Base-by-base conservation (phyloP, 2,329 filamentous ascomycete genomes). In the Trichoderma simmonsii region DNA sequence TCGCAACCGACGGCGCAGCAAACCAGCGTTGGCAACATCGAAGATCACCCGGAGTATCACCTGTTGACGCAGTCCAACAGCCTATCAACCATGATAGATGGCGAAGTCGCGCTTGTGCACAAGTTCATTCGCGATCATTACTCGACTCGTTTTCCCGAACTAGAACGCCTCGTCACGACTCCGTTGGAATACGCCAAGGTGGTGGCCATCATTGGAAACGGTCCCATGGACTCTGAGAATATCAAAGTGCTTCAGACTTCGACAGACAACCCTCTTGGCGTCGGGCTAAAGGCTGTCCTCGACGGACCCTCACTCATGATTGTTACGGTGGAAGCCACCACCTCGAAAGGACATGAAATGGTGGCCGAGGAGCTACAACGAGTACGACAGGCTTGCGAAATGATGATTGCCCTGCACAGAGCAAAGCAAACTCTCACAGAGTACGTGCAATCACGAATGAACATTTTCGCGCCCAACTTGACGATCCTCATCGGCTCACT, bases 41-140 rank as follows among this genome's bases (percentile, higher is more conserved):
- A 97, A 82, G 94, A 97, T 78, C 94, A 97, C 77, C 94, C 94
- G 66, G 94, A 97, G 80, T 97, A 97, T 82, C 90, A 93, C 81
- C 89, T 97, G 43, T 84, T 97, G 72, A 97, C 93, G 39, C 91
- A 96, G 80, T 94, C 94, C 18, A 97, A 97, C 80, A 92, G 91
- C 28, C 87, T 97, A 8, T 97, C 96, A 0, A 97, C 95, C 6
- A 92, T 93, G 74, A 98, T 98, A 76, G 95, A 97, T 76, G 93
- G 93, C 79, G 95, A 98, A 81, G 93, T 98, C 60, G 92, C 93
- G 39, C 88, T 96, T 8, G 93, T 98, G 26, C 96, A 99, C 86
- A 99, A 99, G 83, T 97, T 94, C 81, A 94, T 98, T 73, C 90
- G 95, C 78, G 96, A 99, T 78, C 94, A 98, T 82, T 99, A 99